Evolutionary conservation across 306 rosid species (phyloP).

Genomic region (Pachyrhizus erosus): DNA sequence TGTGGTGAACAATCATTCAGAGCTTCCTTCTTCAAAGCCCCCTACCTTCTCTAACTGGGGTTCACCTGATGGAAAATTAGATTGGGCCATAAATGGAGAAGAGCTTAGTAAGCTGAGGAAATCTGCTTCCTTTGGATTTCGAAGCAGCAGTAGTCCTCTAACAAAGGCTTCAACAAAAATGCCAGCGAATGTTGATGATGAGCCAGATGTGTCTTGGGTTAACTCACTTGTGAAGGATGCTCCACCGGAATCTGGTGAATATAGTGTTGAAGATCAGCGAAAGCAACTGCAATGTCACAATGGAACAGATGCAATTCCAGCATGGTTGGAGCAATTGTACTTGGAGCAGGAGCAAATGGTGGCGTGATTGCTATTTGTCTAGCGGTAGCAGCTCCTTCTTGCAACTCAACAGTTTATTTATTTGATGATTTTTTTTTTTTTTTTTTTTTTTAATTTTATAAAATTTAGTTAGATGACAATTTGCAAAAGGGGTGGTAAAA

Average conservation of each 20-base stretch:
- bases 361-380: conserved; percentile 49
- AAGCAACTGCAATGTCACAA: conserved; percentile 50
- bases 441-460: conserved; percentile 59
- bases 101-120: conserved; percentile 78
- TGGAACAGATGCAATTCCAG: conserved; percentile 60
- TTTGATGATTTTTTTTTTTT: conserved; percentile 56
- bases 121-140: conserved; percentile 77
- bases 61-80: conserved; percentile 70
- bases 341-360: conserved; percentile 84
- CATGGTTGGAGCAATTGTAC: conserved; percentile 87
- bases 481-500: conserved; percentile 38
- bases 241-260: conserved; percentile 46
- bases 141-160: conserved; percentile 52
- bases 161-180: conserved; percentile 30
- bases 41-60: conserved; percentile 70
- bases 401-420: conserved; percentile 43
- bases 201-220: conserved; percentile 84
- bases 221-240: conserved; percentile 71
- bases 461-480: conserved; percentile 53
- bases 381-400: conserved; percentile 17
- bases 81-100: conserved; percentile 73
- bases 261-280: conserved; percentile 54
- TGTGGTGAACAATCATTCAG: conserved; percentile 51
- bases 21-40: conserved; percentile 55
- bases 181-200: conserved; percentile 42